Base-by-base conservation (phyloP, 495 filamentous ascomycete species). In the Elasticomyces elasticus region DNA sequence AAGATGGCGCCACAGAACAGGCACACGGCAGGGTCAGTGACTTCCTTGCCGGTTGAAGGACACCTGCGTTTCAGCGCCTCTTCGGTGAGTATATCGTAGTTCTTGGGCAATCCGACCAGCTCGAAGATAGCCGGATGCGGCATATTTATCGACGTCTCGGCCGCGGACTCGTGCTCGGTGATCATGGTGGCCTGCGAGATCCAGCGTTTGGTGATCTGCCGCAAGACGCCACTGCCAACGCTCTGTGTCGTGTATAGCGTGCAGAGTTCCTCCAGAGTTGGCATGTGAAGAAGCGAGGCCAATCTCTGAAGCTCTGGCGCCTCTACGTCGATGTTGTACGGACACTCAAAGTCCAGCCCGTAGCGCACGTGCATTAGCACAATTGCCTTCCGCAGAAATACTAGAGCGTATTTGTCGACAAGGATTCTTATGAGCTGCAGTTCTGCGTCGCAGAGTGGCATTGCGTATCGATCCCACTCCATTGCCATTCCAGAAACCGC, bases 1-100 rank as follows among this genome's bases (percentile, higher is more conserved):
- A 95, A 90, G 28, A 99, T 85, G 9, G 90, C 90, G 5, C 91
- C 92, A 62, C 92, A 99, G 72, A 95, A 92, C 13, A 99, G 77
- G 64, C 92, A 99, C 40, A 99, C 79, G 55, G 79, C 83, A 0
- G 92, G 88, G 66, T 99, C 94, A 10, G 80, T 82, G 24, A 97
- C 68, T 54, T 95, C 89, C 66, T 90, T 92, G 51, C 89, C 88
- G 1, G 88, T 89, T 11, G 79, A 95, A 2, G 89, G 89, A 62
- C 92, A 99, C 49, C 79, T 82, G 35, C 86, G 74, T 56, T 81
- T 82, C 59, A 94, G 88, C 23, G 86, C 86, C 67, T 95, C 90
- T 58, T 94, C 89, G 48, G 92, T 92, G 30, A 99, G 71, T n/a
- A 80, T 84, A 65, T 95, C 94, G 59, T 84, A 97, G 60, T 88